Evolutionary conservation across 768 basidiomycete species (phyloP), one percentile per base, ranked within the genome.

Genomic region (Macrolepiota dolichaula): DNA sequence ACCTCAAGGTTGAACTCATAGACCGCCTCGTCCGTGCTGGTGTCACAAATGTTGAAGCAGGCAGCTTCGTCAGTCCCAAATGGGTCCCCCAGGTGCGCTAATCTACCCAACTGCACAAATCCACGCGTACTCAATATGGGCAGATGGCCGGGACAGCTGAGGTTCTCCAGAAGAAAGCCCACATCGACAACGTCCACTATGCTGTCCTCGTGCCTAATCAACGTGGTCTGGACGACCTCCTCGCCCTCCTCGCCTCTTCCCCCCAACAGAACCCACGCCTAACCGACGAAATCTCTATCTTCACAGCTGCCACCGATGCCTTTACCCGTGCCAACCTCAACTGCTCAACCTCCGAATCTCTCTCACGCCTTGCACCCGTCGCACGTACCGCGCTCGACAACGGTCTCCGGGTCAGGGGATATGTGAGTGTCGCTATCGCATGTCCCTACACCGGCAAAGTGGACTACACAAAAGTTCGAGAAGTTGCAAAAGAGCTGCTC

Each of bases 11-110:
- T 17, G 89, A 90, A 62, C 82, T 98, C 56, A 85, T 98, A 59
- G 83, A 91, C 63, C 77, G 87, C 13, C 84, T 98, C 11, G 84
- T 82, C 2, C 71, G 70, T 17, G 87, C 92, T 10, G 94, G 93
- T 0, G 69, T 86, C 66, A 76, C 77, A 62, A 84, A 77, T 59
- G 88, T 96, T 65, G 94, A 96, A 73, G 84, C 85, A 0, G 94
- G 94, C 6, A 93, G 92, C 70, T 94, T 96, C 69, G 94, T 96
- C 61, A 92, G 92, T 71, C 91, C 91, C 0, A 94, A 94, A 73
- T 93, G 93, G 90, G 90, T 96, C 25, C 94, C 94, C 0, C 94
- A 96, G 84, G 94, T 86, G 63, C 53, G 79, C 72, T 2, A 12
- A 24, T 12, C 32, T 29, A 19, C 19, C 15, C 17, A 12, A 63